Evolutionary conservation across 305 asterid genomes (phyloP), one percentile per base, ranked within the genome.

Genomic region (Fraxinus greggii): DNA sequence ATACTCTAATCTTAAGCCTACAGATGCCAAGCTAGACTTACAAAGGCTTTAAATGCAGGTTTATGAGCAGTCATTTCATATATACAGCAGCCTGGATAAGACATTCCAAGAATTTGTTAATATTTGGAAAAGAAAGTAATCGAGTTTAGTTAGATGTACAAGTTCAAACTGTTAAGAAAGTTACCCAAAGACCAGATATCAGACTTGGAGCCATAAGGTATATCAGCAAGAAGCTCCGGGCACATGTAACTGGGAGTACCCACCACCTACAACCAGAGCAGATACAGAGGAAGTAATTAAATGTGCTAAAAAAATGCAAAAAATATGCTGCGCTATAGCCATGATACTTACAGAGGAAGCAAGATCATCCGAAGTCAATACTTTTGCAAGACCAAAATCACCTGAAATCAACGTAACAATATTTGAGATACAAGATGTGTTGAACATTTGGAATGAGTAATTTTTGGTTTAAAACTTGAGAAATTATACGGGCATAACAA

Each of bases 231-330:
- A 88, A 97, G 99, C 94, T 97, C 98, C 0, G 98, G 99, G 89
- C 99, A 94, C 99, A 97, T 97, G 88, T 97, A 97, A 90, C 96
- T 94, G 13, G 99, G 99, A 32, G 99, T 97, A 35, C 99, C 99
- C 88, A 97, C 99, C 3, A 97, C 96, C 99, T 94, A 92, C 81
- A 89, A 67, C 69, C 28, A 33, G 42, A 82, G 40, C 26, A 75
- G 17, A 31, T 31, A 77, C 10, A 54, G 19, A 72, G 48, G 23
- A 17, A 61, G 40, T n/a, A 54, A 17, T 38, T 67, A 17, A 40
- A 23, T 54, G 23, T 42, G 77, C 42, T 19, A 15, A 59, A 23
- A 35, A 77, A 32, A 28, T 48, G 59, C 0, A 45, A 86, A 82
- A n/a, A 35, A 78, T 24, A 40, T 38, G 72, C 75, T 8, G 75